Evolutionary conservation across 208 protist genomes (phyloP), one percentile per base, ranked within the genome.

Genomic region (Sergeia podlipaevii): DNA sequence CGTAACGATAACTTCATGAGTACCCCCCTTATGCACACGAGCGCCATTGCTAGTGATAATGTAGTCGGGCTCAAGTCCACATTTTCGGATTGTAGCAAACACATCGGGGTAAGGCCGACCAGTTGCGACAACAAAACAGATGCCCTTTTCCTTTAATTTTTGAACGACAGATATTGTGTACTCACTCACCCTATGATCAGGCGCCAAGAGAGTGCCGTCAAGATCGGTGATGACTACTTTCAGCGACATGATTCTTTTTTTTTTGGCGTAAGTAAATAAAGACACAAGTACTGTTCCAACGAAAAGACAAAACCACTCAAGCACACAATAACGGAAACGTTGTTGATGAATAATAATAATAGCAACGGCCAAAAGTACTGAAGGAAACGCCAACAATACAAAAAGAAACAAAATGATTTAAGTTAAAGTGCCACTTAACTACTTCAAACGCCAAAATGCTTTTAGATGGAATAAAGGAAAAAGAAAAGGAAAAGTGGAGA

Each of bases 41-140:
- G 73, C 74, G 0, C 84, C 84, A 60, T 91, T 91, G 48, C 73
- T 83, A n/a, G 84, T 84, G 36, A 91, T 77, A 26, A 88, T 71
- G 56, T 88, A 87, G 46, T 69, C 72, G 0, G 76, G 76, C 1
- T 66, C 11, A 13, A 91, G 48, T 1, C 42, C 48, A 10, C 57
- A 61, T 20, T 58, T 65, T 2, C 72, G 48, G 2, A 91, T 61
- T 33, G 66, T 81, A 26, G 44, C 61, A 44, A 91, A 78, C 5
- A 91, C 84, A 66, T 86, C 75, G 0, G 74, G 64, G 41, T 66
- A 75, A 0, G 84, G 69, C 0, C 84, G 74, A 15, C 84, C 84
- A 7, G 84, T 88, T 5, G 79, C 80, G 1, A 92, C 65, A 17
- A 88, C 63, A 29, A 92, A 50, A 37, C n/a, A 44, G 32, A 73